Conservation (phyloP, 352 stramenopile genomes). For the Phytophthora megakarya region DNA sequence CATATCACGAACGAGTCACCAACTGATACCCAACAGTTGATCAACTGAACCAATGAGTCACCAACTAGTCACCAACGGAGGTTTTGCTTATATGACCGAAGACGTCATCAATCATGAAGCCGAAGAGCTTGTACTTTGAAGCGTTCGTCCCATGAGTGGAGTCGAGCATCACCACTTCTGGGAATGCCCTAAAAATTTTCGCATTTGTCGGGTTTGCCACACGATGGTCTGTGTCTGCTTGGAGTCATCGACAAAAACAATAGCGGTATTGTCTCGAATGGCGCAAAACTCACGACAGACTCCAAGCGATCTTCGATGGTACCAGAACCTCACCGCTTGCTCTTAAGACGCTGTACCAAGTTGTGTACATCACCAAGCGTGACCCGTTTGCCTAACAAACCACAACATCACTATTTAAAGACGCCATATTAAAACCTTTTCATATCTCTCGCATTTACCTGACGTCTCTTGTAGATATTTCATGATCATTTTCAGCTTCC, state of each 20-base stretch:
- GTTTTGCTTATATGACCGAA: conserved; percentile 11
- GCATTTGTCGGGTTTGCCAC: background rate
- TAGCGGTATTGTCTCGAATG: background rate
- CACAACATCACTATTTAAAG: too few species aligned
- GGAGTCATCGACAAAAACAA: too few species aligned
- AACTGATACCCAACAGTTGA: background rate
- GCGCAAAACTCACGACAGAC: background rate
- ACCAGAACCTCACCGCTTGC: background rate
- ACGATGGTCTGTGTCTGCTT: too few species aligned
- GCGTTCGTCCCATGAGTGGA: conserved; percentile 3
- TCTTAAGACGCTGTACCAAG: background rate
- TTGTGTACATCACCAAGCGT: conserved; percentile 1
- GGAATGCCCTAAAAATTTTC: background rate
- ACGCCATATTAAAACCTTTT: too few species aligned
- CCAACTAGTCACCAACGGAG: background rate
- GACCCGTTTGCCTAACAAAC: too few species aligned
- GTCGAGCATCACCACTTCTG: background rate
- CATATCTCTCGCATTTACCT: too few species aligned
- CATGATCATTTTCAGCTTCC: too few species aligned
- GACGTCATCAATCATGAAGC: conserved; percentile 10
- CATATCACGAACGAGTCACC: background rate
- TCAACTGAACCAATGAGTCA: too few species aligned
- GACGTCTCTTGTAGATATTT: too few species aligned
- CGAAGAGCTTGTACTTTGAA: conserved; percentile 16
- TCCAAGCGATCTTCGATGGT: background rate